phyloP scores from a whole-genome alignment of 2,329 filamentous ascomycete genomes.

The Alternaria gaisen region DNA sequence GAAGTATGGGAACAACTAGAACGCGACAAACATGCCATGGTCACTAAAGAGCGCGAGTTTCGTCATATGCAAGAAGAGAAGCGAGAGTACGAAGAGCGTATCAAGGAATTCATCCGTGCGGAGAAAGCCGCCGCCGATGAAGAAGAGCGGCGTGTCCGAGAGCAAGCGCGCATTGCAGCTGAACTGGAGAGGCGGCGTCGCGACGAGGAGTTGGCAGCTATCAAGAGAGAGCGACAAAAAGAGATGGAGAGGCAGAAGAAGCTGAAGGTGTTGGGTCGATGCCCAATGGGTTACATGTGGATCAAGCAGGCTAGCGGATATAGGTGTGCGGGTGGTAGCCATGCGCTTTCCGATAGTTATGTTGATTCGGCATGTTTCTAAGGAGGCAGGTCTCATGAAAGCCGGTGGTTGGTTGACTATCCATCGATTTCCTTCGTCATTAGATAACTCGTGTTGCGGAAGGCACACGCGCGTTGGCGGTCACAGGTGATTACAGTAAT shows the following conservation, averaged over 20 bases:
- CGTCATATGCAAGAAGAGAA: conserved; percentile 46
- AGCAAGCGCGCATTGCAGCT: conserved; percentile 29
- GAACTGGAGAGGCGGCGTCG: conserved; percentile 31
- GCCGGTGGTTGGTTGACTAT: no score
- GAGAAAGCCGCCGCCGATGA: conserved; percentile 2
- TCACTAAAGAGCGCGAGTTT: conserved; percentile 47
- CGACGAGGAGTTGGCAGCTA: conserved; percentile 52
- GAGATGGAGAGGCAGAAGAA: conserved; percentile 56
- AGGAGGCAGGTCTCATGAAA: not conserved
- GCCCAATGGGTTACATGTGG: conserved; percentile 67
- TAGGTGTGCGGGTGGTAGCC: conserved; percentile 66
- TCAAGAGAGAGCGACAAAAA: conserved; percentile 50
- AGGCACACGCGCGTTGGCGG: no score
- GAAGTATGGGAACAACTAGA: conserved; percentile 69
- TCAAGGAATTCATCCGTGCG: conserved; percentile 37
- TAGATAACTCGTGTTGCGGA: no score
- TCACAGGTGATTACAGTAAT: no score
- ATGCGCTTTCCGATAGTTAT: not conserved
- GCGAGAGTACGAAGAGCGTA: conserved; percentile 14
- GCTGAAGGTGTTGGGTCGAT: conserved; percentile 64
- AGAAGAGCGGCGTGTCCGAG: conserved; percentile 26
- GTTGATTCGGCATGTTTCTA: conserved; percentile 14
- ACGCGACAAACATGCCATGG: conserved; percentile 53
- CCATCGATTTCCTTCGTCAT: no score
- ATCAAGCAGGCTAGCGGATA: conserved; percentile 68